phyloP scores from a whole-genome alignment of 768 basidiomycete genomes.

The Leccinum uliginosum region DNA sequence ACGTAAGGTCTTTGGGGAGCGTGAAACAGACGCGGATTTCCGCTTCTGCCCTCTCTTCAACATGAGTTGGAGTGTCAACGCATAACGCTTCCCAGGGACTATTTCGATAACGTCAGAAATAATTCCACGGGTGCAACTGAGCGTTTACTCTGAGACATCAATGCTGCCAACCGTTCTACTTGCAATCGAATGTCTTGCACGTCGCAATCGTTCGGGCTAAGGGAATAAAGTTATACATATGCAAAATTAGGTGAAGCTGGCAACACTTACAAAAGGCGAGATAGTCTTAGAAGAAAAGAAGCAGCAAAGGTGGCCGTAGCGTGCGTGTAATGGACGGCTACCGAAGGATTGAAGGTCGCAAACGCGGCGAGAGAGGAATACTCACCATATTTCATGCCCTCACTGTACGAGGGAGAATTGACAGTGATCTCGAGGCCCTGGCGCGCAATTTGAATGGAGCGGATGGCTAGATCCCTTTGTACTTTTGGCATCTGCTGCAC shows the following conservation, averaged over 20 bases:
- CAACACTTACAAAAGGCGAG: constrained; percentile 76
- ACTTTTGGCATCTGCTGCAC: constrained; percentile 76
- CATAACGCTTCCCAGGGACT: constrained; percentile 94
- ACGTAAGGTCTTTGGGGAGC: constrained; percentile 57
- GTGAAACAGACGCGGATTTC: constrained; percentile 48
- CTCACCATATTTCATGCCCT: constrained; percentile 89
- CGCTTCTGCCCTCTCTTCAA: constrained; percentile 71
- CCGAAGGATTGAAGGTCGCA: constrained; percentile 1
- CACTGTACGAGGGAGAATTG: constrained; percentile 76
- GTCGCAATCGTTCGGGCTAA: constrained; percentile 83
- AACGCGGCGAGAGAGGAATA: neutral
- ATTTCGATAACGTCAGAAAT: constrained; percentile 10
- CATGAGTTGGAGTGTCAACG: constrained; percentile 85
- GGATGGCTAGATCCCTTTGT: constrained; percentile 75
- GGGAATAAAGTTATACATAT: neutral
- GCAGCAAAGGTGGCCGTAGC: constrained; percentile 93
- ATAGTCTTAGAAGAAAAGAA: constrained; percentile 81
- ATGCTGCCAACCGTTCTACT: constrained; percentile 70
- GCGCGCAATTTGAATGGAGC: constrained; percentile 79
- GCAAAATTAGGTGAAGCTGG: neutral
- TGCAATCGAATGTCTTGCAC: constrained; percentile 66
- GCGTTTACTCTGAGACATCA: constrained; percentile 74
- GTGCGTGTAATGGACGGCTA: constrained; percentile 88
- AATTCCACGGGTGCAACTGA: neutral
- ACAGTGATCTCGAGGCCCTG: constrained; percentile 83